Evolutionary conservation across 1,284 basidiomycete genomes (phyloP), one percentile per base, ranked within the genome.

Genomic region (Cystobasidium sp.): DNA sequence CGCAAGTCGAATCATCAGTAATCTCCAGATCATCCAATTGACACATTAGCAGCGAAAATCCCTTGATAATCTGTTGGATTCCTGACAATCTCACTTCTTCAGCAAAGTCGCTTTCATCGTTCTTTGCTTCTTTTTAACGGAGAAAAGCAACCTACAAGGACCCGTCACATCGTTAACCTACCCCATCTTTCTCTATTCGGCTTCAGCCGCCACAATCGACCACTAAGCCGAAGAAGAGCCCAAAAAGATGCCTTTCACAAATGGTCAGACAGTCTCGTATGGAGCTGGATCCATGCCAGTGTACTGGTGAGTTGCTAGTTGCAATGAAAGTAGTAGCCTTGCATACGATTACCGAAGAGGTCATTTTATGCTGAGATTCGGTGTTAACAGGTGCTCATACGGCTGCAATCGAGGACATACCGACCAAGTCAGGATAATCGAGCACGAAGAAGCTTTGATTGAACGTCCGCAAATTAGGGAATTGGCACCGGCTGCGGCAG

Each of bases 331-430:
- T 5, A 31, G 31, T 31, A 31, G 31, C 31, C 31, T 31, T 31
- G 31, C 52, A 56, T 44, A 44, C n/a, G n/a, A n/a, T n/a, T n/a
- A n/a, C n/a, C n/a, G n/a, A n/a, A n/a, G n/a, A n/a, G n/a, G n/a
- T n/a, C n/a, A n/a, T n/a, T 43, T 16, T 2, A 61, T 44, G 44
- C 67, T 44, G 56, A 24, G 43, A 16, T 6, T 16, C 52, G 56
- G 20, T 52, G 8, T 31, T 37, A 18, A n/a, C 31, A 73, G 70
- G 55, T 73, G 70, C 41, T 56, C 49, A n/a, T 73, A 65, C 55
- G 70, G 70, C 37, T 73, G 70, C 63, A 55, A 46, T 51, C 62
- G 62, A n/a, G 62, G 70, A 39, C 62, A 66, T 58, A 18, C 49
- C 51, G 62, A 73, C 47, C 52, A 37, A 44, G 44, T 37, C n/a